phyloP scores from a whole-genome alignment of 2,329 filamentous ascomycete genomes.

The Phyllosticta citriasiana region DNA sequence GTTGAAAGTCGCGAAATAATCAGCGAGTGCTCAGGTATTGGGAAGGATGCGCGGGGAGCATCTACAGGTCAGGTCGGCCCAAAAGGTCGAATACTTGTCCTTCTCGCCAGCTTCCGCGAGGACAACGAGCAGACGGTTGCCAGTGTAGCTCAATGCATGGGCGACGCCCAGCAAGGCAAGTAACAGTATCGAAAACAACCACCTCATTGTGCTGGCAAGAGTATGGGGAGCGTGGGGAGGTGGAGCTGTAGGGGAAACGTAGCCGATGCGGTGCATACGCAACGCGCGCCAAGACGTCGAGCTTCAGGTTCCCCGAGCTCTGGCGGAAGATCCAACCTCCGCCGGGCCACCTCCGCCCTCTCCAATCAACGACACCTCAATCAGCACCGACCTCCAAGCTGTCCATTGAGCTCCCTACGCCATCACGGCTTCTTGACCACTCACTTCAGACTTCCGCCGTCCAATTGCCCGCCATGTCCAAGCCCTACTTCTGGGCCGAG shows the following conservation, averaged over 20 bases:
- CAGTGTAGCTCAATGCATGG: slow-evolving; percentile 68
- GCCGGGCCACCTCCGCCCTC: not conserved
- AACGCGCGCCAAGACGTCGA: slow-evolving; percentile 21
- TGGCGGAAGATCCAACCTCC: slow-evolving; percentile 11
- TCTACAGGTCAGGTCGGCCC: slow-evolving; percentile 49
- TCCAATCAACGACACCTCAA: slow-evolving; percentile 4
- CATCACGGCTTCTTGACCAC: not conserved
- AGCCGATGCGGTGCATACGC: slow-evolving; percentile 16
- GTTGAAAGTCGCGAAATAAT: not conserved
- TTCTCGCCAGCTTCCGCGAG: slow-evolving; percentile 76
- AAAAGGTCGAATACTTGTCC: slow-evolving; percentile 71
- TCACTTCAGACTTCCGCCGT: not conserved
- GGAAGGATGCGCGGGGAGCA: not conserved
- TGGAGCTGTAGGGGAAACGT: slow-evolving; percentile 26
- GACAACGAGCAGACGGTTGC: slow-evolving; percentile 73
- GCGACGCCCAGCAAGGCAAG: slow-evolving; percentile 57
- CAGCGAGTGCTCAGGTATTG: not conserved
- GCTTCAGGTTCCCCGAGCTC: not conserved
- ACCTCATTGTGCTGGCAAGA: slow-evolving; percentile 53
- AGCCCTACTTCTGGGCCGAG: slow-evolving; percentile 71
- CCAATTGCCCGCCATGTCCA: slow-evolving; percentile 46
- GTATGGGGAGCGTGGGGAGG: slow-evolving; percentile 14
- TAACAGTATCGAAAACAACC: slow-evolving; percentile 59
- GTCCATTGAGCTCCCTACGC: not conserved
- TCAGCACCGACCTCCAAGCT: slow-evolving; percentile 2